Evolutionary conservation across 352 stramenopile genomes (phyloP), one percentile per base, ranked within the genome.

Genomic region (Globisporangium parvum): DNA sequence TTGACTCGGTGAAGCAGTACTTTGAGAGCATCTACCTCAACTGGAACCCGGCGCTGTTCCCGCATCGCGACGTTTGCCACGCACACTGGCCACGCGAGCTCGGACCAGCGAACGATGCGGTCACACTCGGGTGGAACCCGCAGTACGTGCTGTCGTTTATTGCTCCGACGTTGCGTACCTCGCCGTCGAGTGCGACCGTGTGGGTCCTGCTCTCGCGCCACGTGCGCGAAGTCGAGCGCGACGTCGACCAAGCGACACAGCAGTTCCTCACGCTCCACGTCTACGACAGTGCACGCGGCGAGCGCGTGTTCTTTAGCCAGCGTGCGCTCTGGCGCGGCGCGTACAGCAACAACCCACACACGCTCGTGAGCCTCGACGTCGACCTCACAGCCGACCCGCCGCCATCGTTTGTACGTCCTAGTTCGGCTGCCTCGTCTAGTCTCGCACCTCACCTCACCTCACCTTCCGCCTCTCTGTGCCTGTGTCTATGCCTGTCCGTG

Each of bases 1-100:
- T 96, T 61, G 80, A 93, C 6, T 96, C 96, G 33, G 77, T 98
- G 6, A 84, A 97, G 41, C 47, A 77, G 15, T 96, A 97, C 52
- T 98, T 97, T 55, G 77, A 93, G 28, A 96, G 88, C 47, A 70
- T 99, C 24, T 98, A 98, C 62, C 67, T 98, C 48, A 98, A 95
- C 49, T 99, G 96, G 96, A 98, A 98, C 55, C 93, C 94, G 20
- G 70, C 80, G 35, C 71, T 98, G 15, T 98, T 99, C 60, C 77
- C 67, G 12, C 85, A 82, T 61, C 85, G 85, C 64, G 84, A 74
- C 20, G 83, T 87, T 21, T 80, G 74, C 42, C 89, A 96, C 66
- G 64, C 86, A 51, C 73, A 95, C 73, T 84, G 92, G 94, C 85
- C 91, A 0, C 63, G 85, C 9, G 75, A 89, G 39, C 61, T 85